phyloP scores from a whole-genome alignment of 495 filamentous ascomycete species.

The Durotheca rogersii region DNA sequence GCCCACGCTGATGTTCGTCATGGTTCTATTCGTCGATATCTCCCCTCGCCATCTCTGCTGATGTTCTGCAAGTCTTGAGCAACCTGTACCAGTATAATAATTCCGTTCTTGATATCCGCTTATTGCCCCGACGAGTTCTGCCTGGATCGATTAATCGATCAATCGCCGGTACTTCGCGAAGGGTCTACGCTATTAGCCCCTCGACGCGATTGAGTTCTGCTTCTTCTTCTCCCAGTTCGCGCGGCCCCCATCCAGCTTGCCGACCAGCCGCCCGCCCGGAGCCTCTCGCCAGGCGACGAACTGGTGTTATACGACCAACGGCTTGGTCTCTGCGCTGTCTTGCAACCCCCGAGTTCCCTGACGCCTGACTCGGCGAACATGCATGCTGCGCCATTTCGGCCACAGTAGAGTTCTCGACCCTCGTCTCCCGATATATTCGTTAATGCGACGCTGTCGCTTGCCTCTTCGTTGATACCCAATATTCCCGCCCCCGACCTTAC shows the following conservation, averaged over 20 bases:
- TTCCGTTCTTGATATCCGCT: conserved; percentile 12
- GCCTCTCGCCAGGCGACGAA: neutral
- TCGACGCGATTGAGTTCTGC: conserved; percentile 23
- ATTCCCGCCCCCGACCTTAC: conserved; percentile 7
- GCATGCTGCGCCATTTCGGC: conserved; percentile 8
- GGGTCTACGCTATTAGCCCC: conserved; percentile 15
- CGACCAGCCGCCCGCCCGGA: neutral
- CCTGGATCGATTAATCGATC: neutral
- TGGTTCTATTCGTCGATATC: conserved; percentile 6
- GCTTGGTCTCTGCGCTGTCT: conserved; percentile 14
- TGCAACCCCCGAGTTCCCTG: conserved; percentile 21
- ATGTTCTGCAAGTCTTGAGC: neutral
- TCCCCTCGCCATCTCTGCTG: conserved; percentile 5
- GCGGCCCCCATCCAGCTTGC: conserved; percentile 1
- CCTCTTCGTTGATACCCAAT: conserved; percentile 17
- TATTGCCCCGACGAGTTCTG: conserved; percentile 3
- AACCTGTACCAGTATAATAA: conserved; percentile 17
- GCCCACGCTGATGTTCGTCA: conserved; percentile 9
- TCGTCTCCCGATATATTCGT: conserved; percentile 12
- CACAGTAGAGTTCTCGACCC: conserved; percentile 21
- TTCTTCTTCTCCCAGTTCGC: conserved; percentile 1
- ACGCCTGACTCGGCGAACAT: conserved; percentile 16
- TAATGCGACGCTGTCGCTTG: conserved; percentile 23
- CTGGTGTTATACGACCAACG: neutral
- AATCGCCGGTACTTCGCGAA: conserved; percentile 2